Evolutionary conservation across 768 basidiomycete species (phyloP).

Genomic region (Lentinula guzmanii): DNA sequence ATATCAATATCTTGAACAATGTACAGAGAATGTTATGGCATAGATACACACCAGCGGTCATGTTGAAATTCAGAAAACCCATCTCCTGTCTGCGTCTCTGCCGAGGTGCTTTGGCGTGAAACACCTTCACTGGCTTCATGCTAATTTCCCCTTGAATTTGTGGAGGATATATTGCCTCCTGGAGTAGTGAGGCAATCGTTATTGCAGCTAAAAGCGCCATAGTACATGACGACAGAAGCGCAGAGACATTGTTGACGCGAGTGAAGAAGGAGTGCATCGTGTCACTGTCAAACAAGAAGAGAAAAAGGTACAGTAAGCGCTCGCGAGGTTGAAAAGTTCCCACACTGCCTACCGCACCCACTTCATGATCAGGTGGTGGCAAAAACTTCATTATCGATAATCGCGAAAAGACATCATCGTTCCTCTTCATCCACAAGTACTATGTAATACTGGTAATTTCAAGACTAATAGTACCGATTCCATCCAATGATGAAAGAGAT

Average conservation of each 20-base stretch:
- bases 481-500: neutral
- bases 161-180: constrained; percentile 33
- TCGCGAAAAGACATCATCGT: too few relatives aligned
- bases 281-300: neutral
- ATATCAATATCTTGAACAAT: neutral
- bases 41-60: constrained; percentile 38
- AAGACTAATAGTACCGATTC: neutral
- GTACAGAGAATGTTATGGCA: neutral
- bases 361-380: too few relatives aligned
- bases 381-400: too few relatives aligned
- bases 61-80: constrained; percentile 53
- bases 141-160: constrained; percentile 33
- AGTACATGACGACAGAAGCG: constrained; percentile 42
- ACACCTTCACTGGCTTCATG: constrained; percentile 14
- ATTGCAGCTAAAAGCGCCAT: constrained; percentile 43
- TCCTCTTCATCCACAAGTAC: too few relatives aligned
- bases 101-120: constrained; percentile 26
- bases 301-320: too few relatives aligned
- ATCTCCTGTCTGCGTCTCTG: constrained; percentile 45
- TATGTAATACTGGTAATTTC: neutral
- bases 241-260: constrained; percentile 45
- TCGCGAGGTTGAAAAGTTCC: too few relatives aligned
- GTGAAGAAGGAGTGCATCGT: constrained; percentile 46
- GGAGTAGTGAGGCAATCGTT: constrained; percentile 45
- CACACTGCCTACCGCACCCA: too few relatives aligned